Base-by-base conservation (phyloP, 2,329 filamentous ascomycete genomes). In the Penicillium sclerotigenum region DNA sequence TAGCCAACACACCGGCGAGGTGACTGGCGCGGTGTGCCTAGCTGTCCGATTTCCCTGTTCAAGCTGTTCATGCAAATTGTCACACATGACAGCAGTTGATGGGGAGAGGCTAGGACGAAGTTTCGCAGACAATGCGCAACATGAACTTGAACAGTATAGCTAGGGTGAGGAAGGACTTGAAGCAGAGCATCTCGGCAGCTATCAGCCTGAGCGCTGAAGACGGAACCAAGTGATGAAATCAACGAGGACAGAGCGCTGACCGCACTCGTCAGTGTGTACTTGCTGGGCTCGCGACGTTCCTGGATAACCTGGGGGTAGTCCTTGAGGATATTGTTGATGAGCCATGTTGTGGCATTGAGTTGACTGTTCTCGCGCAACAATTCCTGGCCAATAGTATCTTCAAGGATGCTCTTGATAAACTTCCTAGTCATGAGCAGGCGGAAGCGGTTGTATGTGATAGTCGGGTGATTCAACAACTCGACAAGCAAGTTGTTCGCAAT, bases 1-100 rank as follows among this genome's bases (percentile, higher is more conserved):
- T 95, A 94, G 3, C 93, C 94, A 31, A 96, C 82, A 71, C 93
- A 97, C 65, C 89, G 84, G 56, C 91, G 83, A 18, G 90, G 87
- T 1, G 90, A 91, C 67, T 91, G 89, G 50, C 91, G 83, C 7
- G 86, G 88, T 0, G 86, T 85, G 14, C 82, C 84, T 7, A 97
- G 81, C 41, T 94, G 82, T 28, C 87, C 87, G 28, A 99, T 81
- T 68, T 99, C 94, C 60, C 94, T 83, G 59, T 86, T 90, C 58
- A 99, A 82, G 70, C 91, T 97, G 73, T 97, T 97, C 88, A 97
- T 92, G 73, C 92, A 97, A 43, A 97, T 90, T 0, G 93, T 96
- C 18, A 97, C 85, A 60, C 91, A 94, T 3, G 91, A 90, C 5
- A 97, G 79, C 6, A 99, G 83, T 69, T 97, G 93, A 64, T 96